Evolutionary conservation across 2,329 filamentous ascomycete genomes (phyloP).

Genomic region (Talaromyces islandicus): DNA sequence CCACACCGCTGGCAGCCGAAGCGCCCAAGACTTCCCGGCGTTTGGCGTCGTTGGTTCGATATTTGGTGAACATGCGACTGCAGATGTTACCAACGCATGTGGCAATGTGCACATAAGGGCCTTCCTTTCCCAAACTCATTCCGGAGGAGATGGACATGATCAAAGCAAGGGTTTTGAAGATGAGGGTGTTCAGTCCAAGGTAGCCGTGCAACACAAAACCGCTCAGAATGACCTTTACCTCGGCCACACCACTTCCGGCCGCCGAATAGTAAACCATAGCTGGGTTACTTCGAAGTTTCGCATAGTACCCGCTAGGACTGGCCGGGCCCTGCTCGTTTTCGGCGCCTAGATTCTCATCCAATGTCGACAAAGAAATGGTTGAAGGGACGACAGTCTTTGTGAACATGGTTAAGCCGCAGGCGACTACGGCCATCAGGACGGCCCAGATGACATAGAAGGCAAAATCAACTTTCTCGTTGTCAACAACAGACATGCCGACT

Average conservation of each 20-base stretch:
- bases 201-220: constrained; percentile 97
- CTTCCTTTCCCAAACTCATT: constrained; percentile 88
- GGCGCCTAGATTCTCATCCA: constrained; percentile 89
- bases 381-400: constrained; percentile 96
- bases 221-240: constrained; percentile 96
- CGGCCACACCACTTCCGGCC: constrained; percentile 90
- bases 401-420: constrained; percentile 74
- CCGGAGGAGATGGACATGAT: constrained; percentile 88
- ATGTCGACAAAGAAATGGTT: constrained; percentile 73
- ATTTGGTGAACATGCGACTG: constrained; percentile 90
- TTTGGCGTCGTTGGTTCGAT: constrained; percentile 90
- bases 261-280: constrained; percentile 95
- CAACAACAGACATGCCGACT: constrained; percentile 45
- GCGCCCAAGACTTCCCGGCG: constrained; percentile 89
- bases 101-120: constrained; percentile 95
- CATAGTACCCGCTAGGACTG: constrained; percentile 33
- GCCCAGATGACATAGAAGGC: constrained; percentile 67
- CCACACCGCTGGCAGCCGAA: constrained; percentile 83
- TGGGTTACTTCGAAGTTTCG: constrained; percentile 36
- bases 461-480: constrained; percentile 66
- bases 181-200: constrained; percentile 76
- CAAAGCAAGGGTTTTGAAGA: constrained; percentile 77
- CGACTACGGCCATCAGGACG: constrained; percentile 60
- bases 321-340: constrained; percentile 43
- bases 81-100: constrained; percentile 93